Base-by-base conservation (phyloP, 805 yeast species). In the Saccharomycopsis sp. region DNA sequence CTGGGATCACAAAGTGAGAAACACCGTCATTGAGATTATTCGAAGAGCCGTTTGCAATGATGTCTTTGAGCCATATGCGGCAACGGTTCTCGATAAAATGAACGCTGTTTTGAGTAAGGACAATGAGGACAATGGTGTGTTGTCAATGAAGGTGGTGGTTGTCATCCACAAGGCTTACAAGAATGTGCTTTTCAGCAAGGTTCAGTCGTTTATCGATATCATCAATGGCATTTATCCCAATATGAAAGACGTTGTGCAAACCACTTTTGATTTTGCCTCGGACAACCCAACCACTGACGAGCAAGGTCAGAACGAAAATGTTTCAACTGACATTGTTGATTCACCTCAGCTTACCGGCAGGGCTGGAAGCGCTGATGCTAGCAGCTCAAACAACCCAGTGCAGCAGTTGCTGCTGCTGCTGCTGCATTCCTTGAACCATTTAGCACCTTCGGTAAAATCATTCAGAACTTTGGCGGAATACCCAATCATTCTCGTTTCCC, bases 401-500 rank as follows among this genome's bases (percentile, higher is more conserved):
- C 10, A n/a, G 35, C 29, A 5, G 6, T 12, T 18, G 27, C n/a
- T n/a, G n/a, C 36, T 3, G 42, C 34, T 29, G 13, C 35, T 23
- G 42, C 35, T 10, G 13, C 34, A 3, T 34, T 35, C 10, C 39
- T 64, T 44, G 10, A 45, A 41, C 21, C 67, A 65, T 13, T 64
- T 67, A 2, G 65, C 86, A 41, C 71, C 71, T 34, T 72, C 95
- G 3, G 72, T 84, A 71, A 68, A 59, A 50, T 87, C 96, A 1
- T 89, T 89, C 68, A 88, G 86, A 57, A 85, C 89, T 9, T 69
- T 92, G 44, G 85, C 96, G 0, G 99, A 92, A 58, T 88, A 96
- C 57, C 99, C 99, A 6, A 88, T 92, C 29, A 87, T 95, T 3
- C 82, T 92, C 77, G 98, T 92, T 3, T 77, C 95, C 7, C 65